Percentiles rank a stretch among this genome's conserved stretches.
Conservation (phyloP, 176 grass and related monocot species). For the Canna indica region DNA sequence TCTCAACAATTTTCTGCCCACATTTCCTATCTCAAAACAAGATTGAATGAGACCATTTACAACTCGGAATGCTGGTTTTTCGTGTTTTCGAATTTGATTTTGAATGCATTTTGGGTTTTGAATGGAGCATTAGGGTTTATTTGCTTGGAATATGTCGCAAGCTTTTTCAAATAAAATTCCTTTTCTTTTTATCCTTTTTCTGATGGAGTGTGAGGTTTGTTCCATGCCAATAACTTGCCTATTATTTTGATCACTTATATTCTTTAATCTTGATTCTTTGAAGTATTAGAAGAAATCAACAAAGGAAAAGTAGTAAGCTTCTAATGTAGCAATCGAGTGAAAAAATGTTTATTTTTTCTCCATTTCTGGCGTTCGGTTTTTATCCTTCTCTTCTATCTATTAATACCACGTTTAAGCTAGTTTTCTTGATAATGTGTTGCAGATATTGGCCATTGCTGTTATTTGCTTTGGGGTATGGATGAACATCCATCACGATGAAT, state of each 20-base stretch:
- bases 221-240: not conserved
- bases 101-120: not conserved
- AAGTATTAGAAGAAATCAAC: not conserved
- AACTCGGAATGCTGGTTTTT: not conserved
- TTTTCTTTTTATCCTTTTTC: not conserved
- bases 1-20: not conserved
- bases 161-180: not conserved
- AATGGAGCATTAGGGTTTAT: not conserved
- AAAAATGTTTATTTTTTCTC: not conserved
- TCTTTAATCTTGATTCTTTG: not conserved
- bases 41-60: no score
- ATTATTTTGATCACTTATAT: not conserved
- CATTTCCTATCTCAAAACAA: no score
- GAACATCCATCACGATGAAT: constrained; percentile 80
- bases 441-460: constrained; percentile 78
- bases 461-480: constrained; percentile 89
- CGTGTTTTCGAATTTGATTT: not conserved
- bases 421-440: constrained; percentile 12
- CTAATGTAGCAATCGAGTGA: not conserved
- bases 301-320: not conserved
- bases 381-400: not conserved
- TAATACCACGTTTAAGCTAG: not conserved
- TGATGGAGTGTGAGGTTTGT: not conserved
- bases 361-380: no score
- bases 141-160: not conserved